These are phyloP conservation scores for Chlamydomonas incerta DNA, from an alignment of 139 green algal species.

Conservation along the genomic window DNA sequence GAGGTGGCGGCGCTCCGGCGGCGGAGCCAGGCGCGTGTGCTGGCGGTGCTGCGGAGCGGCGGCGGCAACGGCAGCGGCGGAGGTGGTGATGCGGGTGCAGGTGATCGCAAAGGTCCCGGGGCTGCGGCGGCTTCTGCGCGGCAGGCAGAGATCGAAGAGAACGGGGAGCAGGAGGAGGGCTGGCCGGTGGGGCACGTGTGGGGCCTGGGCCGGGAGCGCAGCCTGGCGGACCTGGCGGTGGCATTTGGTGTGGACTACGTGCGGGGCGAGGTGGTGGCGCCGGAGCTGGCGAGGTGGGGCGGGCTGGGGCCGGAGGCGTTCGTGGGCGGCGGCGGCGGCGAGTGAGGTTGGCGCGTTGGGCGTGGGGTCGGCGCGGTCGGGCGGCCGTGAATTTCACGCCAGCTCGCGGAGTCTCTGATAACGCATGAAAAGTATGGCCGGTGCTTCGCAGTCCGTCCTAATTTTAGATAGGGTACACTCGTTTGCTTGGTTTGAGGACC, in stretches of 20 bases:
- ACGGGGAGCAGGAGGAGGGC: background rate
- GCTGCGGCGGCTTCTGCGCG: background rate
- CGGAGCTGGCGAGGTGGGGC: background rate
- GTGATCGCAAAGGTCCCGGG: background rate
- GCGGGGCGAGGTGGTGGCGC: background rate
- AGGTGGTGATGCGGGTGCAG: background rate
- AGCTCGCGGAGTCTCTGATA: too few species aligned
- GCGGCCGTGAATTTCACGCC: too few species aligned
- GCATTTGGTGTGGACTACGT: conserved; percentile 51
- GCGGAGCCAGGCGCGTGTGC: background rate
- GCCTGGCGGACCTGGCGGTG: conserved; percentile 46
- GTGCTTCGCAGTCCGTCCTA: too few species aligned
- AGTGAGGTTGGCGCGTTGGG: too few species aligned
- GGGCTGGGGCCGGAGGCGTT: conserved; percentile 17
- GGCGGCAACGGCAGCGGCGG: background rate
- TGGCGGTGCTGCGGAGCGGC: background rate
- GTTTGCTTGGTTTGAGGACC: too few species aligned
- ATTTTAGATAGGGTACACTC: too few species aligned
- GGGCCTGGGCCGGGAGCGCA: conserved; percentile 53
- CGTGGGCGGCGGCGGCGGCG: background rate
- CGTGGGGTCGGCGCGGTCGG: too few species aligned
- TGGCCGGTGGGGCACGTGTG: conserved; percentile 50
- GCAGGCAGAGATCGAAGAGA: background rate
- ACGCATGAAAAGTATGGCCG: too few species aligned
- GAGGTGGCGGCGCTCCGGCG: background rate